A percentile compares a stretch with the other conserved stretches of the same genome.
Evolutionary conservation across 2,329 filamentous ascomycete species (phyloP).

Genomic region (Capronia coronata): DNA sequence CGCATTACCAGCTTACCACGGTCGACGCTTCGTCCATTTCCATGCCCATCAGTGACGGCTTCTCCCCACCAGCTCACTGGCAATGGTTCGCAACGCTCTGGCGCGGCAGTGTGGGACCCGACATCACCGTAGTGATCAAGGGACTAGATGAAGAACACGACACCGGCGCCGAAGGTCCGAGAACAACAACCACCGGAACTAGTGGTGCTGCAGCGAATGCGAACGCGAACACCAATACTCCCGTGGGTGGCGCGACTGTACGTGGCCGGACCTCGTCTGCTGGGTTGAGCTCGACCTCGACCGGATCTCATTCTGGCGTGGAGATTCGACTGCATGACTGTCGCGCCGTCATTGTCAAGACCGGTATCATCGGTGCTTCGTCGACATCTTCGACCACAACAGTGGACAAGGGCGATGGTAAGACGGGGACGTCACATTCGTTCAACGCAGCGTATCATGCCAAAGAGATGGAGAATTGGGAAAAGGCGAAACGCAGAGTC

Average conservation of each 20-base stretch:
- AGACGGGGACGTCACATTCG: slow-evolving; percentile 19
- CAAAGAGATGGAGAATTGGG: slow-evolving; percentile 45
- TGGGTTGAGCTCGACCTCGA: neutral
- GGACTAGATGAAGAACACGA: slow-evolving; percentile 36
- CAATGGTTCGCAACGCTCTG: slow-evolving; percentile 94
- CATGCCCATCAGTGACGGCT: slow-evolving; percentile 69
- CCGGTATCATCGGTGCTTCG: slow-evolving; percentile 10
- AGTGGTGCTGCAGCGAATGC: slow-evolving; percentile 4
- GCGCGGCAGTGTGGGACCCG: slow-evolving; percentile 76
- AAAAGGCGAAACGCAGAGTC: slow-evolving; percentile 65
- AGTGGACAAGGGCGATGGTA: slow-evolving; percentile 46
- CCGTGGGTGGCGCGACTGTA: neutral
- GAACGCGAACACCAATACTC: no score
- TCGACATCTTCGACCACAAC: slow-evolving; percentile 26
- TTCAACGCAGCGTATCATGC: slow-evolving; percentile 19
- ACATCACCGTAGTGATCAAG: slow-evolving; percentile 48
- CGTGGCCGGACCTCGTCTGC: slow-evolving; percentile 2
- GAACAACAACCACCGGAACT: no score
- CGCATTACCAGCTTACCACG: slow-evolving; percentile 71
- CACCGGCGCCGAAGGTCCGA: slow-evolving; percentile 34
- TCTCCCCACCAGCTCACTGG: slow-evolving; percentile 85
- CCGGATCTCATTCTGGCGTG: slow-evolving; percentile 20
- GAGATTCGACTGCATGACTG: slow-evolving; percentile 27
- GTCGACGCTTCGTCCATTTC: slow-evolving; percentile 68
- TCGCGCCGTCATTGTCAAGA: slow-evolving; percentile 27